A percentile compares a stretch with the other conserved stretches of the same genome.
Evolutionary conservation across 352 stramenopile species (phyloP).

Genomic region (Globisporangium lucens): DNA sequence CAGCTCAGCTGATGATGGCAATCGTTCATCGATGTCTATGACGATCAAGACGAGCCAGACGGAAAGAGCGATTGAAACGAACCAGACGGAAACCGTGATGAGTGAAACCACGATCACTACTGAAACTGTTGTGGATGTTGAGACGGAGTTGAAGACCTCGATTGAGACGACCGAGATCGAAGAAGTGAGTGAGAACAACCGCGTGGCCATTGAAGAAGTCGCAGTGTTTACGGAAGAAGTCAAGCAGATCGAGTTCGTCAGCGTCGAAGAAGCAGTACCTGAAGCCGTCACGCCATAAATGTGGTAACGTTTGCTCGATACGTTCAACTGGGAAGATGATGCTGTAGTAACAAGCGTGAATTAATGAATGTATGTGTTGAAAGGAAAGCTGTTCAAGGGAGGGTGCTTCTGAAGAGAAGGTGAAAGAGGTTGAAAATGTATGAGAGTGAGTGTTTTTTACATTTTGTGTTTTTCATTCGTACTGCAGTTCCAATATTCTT

Average conservation of each 20-base stretch:
- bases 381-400: too few relatives aligned
- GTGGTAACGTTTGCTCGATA: neutral
- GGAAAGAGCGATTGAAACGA: neutral
- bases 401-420: too few relatives aligned
- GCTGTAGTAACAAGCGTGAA: neutral
- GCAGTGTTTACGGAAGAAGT: neutral
- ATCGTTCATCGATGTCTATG: neutral
- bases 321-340: neutral
- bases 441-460: neutral
- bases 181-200: conserved; percentile 16
- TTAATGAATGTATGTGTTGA: conserved; percentile 2
- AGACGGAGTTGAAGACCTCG: conserved; percentile 11
- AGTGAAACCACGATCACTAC: neutral
- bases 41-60: neutral
- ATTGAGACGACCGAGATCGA: neutral
- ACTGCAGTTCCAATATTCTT: neutral
- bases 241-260: neutral
- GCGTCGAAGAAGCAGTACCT: neutral
- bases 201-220: conserved; percentile 4
- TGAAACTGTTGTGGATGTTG: neutral
- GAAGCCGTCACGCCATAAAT: conserved; percentile 1
- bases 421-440: too few relatives aligned
- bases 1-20: conserved; percentile 7
- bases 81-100: neutral
- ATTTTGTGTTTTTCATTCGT: neutral